Evolutionary conservation across 2,329 filamentous ascomycete genomes (phyloP).

Genomic region (Claviceps digitariae): DNA sequence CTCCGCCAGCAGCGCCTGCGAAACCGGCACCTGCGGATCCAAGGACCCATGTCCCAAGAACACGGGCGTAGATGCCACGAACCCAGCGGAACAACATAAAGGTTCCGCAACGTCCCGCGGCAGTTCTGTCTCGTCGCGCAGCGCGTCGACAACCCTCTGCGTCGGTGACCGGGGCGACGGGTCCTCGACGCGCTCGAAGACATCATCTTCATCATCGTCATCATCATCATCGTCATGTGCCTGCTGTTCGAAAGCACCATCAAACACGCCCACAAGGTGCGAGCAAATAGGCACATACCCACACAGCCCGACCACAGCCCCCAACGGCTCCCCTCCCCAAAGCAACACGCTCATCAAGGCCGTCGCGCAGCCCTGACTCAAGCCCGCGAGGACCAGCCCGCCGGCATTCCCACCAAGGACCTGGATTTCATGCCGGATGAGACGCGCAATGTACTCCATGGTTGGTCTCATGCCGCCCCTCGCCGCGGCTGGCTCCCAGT

Average conservation of each 20-base stretch:
- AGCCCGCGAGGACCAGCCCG: slow-evolving; percentile 32
- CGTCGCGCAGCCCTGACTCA: slow-evolving; percentile 42
- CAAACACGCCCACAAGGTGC: slow-evolving; percentile 13
- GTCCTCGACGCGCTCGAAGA: slow-evolving; percentile 10
- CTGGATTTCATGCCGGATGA: slow-evolving; percentile 23
- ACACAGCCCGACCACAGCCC: slow-evolving; percentile 28
- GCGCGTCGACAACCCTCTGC: slow-evolving; percentile 12
- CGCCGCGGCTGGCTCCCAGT: slow-evolving; percentile 18
- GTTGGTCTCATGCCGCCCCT: slow-evolving; percentile 27
- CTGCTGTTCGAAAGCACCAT: background rate
- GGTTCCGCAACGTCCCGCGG: background rate
- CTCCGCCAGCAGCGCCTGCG: slow-evolving; percentile 21
- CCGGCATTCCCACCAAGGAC: slow-evolving; percentile 19
- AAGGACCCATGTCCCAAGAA: slow-evolving; percentile 32
- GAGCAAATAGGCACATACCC: slow-evolving; percentile 30
- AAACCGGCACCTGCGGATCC: slow-evolving; percentile 27
- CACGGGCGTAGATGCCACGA: slow-evolving; percentile 19
- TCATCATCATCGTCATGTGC: background rate
- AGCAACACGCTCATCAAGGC: slow-evolving; percentile 27
- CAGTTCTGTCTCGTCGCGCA: slow-evolving; percentile 17
- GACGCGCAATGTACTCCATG: slow-evolving; percentile 22
- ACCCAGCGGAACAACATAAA: slow-evolving; percentile 5
- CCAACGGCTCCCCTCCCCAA: slow-evolving; percentile 27
- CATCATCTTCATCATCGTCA: too few species aligned
- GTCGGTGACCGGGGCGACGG: slow-evolving; percentile 6